Percentiles rank a stretch among this genome's conserved stretches.
phyloP scores from a whole-genome alignment of 108 stramenopile genomes.

The Nitzschia sp. region DNA sequence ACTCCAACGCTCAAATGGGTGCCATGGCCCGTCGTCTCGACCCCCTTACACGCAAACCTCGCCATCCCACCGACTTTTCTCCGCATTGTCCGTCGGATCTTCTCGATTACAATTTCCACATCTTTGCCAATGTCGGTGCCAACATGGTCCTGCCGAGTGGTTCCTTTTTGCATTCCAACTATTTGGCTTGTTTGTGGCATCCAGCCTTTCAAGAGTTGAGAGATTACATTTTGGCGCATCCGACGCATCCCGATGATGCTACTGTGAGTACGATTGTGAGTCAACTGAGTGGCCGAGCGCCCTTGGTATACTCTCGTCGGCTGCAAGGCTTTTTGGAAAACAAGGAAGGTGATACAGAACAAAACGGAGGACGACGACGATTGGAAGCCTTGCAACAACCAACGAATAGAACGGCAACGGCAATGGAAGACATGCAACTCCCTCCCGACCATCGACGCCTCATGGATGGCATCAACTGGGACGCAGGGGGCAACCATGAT shows the following conservation, averaged over 20 bases:
- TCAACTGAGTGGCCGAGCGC: constrained; percentile 76
- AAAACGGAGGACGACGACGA: constrained; percentile 19
- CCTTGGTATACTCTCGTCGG: constrained; percentile 60
- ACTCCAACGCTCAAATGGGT: constrained; percentile 81
- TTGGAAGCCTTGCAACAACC: not conserved
- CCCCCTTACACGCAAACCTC: constrained; percentile 35
- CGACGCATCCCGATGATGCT: constrained; percentile 84
- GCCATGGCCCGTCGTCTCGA: constrained; percentile 75
- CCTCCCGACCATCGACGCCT: constrained; percentile 9
- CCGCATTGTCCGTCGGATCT: constrained; percentile 64
- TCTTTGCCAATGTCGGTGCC: constrained; percentile 75
- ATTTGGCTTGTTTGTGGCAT: constrained; percentile 84
- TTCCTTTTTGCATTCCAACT: constrained; percentile 60
- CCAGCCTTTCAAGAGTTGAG: constrained; percentile 80
- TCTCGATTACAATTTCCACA: constrained; percentile 72
- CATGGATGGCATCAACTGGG: constrained; percentile 49
- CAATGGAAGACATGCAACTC: not conserved
- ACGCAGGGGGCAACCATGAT: constrained; percentile 27
- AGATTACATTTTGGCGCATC: constrained; percentile 65
- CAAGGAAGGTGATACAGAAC: not conserved
- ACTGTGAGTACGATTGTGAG: constrained; percentile 79
- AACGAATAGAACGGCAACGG: not conserved
- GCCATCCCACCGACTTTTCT: constrained; percentile 56
- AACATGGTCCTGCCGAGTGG: constrained; percentile 59
- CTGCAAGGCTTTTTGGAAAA: constrained; percentile 1